phyloP scores from a whole-genome alignment of 805 yeast genomes.

The Jamesozyma lodderae region DNA sequence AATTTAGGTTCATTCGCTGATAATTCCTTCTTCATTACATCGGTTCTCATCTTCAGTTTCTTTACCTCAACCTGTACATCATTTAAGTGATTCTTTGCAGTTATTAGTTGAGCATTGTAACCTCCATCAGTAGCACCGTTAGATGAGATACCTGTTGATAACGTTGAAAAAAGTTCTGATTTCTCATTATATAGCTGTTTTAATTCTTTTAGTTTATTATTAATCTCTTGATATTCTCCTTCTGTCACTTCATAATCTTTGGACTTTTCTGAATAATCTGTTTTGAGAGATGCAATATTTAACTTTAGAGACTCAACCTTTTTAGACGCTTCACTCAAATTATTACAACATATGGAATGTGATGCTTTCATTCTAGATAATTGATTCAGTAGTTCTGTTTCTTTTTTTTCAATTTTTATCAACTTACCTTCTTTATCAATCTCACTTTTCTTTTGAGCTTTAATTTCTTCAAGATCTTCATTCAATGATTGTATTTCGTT shows the following conservation, averaged over 20 bases:
- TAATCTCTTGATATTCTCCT: constrained; percentile 36
- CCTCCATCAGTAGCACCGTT: constrained; percentile 71
- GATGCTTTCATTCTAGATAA: constrained; percentile 62
- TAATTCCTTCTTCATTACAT: constrained; percentile 48
- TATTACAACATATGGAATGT: constrained; percentile 48
- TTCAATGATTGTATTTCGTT: constrained; percentile 51
- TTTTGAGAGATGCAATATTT: constrained; percentile 31
- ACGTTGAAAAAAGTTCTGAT: constrained; percentile 71
- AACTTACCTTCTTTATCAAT: constrained; percentile 50
- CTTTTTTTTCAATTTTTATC: constrained; percentile 49
- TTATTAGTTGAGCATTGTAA: constrained; percentile 60
- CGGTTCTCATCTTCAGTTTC: constrained; percentile 48
- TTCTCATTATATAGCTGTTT: constrained; percentile 46
- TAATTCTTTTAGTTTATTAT: constrained; percentile 35
- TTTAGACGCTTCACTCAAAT: constrained; percentile 43
- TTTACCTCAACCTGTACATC: constrained; percentile 47
- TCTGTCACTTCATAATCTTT: constrained; percentile 36
- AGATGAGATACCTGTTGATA: constrained; percentile 84
- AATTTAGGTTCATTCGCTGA: constrained; percentile 39
- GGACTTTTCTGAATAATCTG: constrained; percentile 30
- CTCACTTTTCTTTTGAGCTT: constrained; percentile 46
- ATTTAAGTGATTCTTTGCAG: constrained; percentile 47
- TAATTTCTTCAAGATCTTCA: constrained; percentile 50
- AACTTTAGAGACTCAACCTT: constrained; percentile 30
- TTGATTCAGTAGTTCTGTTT: constrained; percentile 49